A percentile compares a stretch with the other conserved stretches of the same genome.
Evolutionary conservation across 345 rosid species (phyloP).

Genomic region (Psidium guajava): DNA sequence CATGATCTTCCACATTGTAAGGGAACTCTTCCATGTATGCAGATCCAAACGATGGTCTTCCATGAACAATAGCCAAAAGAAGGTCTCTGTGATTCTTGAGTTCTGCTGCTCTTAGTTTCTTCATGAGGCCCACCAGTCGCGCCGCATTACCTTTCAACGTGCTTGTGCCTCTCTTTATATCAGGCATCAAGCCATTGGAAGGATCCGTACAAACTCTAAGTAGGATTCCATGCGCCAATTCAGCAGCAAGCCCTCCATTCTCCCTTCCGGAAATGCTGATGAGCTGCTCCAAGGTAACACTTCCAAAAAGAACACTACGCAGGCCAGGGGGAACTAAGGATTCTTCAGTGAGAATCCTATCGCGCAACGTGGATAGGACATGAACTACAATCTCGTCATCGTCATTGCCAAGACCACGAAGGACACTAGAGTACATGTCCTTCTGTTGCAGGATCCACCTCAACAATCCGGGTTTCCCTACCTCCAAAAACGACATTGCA

Average conservation of each 20-base stretch:
- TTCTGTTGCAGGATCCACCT: slow-evolving; percentile 69
- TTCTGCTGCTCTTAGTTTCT: slow-evolving; percentile 70
- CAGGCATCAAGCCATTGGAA: slow-evolving; percentile 81
- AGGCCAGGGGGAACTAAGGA: slow-evolving; percentile 71
- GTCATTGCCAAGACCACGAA: slow-evolving; percentile 59
- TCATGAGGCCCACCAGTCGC: slow-evolving; percentile 70
- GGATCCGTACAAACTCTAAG: slow-evolving; percentile 74
- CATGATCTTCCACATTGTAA: slow-evolving; percentile 70
- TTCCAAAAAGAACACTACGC: slow-evolving; percentile 89
- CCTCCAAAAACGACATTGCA: slow-evolving; percentile 84
- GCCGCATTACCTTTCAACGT: slow-evolving; percentile 61
- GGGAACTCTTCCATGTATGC: slow-evolving; percentile 81
- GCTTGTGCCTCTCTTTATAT: slow-evolving; percentile 34
- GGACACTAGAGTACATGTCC: slow-evolving; percentile 73
- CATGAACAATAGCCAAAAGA: slow-evolving; percentile 62
- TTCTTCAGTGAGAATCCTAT: slow-evolving; percentile 53
- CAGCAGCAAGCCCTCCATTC: slow-evolving; percentile 34
- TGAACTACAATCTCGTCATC: slow-evolving; percentile 50
- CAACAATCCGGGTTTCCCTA: slow-evolving; percentile 69
- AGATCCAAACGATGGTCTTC: slow-evolving; percentile 61
- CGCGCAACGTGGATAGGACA: slow-evolving; percentile 56
- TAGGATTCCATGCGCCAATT: slow-evolving; percentile 63
- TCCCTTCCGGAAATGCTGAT: slow-evolving; percentile 56
- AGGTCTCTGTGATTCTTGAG: slow-evolving; percentile 59
- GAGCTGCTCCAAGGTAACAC: slow-evolving; percentile 62